Conservation (phyloP, 768 basidiomycete genomes). For the Hypholoma fasciculare region DNA sequence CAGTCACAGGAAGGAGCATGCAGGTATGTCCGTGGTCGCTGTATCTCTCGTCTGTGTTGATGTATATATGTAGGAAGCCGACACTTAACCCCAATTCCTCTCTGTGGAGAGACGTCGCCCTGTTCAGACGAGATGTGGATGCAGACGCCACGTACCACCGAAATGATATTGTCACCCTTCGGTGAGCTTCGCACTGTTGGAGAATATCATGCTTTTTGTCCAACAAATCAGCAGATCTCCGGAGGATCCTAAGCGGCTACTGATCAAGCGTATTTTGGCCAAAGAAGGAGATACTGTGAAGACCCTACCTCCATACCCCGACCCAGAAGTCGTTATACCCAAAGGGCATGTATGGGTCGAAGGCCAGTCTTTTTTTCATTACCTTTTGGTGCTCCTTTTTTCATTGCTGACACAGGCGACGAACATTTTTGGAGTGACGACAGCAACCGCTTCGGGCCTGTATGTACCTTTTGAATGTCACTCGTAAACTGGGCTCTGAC, state of each 20-base stretch:
- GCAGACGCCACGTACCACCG: slow-evolving; percentile 37
- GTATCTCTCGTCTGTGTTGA: slow-evolving; percentile 9
- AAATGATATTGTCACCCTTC: slow-evolving; percentile 67
- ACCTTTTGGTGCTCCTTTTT: not conserved
- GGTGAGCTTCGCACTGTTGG: slow-evolving; percentile 34
- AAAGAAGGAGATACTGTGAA: slow-evolving; percentile 62
- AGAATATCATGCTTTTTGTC: not conserved
- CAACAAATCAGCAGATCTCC: slow-evolving; percentile 50
- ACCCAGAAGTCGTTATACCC: slow-evolving; percentile 53
- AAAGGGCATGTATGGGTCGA: slow-evolving; percentile 74
- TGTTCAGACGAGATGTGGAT: slow-evolving; percentile 58
- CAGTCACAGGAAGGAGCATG: slow-evolving; percentile 68
- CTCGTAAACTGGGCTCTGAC: not conserved
- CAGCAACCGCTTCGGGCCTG: slow-evolving; percentile 74
- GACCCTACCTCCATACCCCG: slow-evolving; percentile 70
- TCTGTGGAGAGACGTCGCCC: slow-evolving; percentile 54
- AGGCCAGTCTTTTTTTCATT: slow-evolving; percentile 38
- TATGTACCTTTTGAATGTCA: slow-evolving; percentile 28
- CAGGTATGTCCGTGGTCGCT: slow-evolving; percentile 46
- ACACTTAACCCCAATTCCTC: slow-evolving; percentile 77
- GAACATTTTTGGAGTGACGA: slow-evolving; percentile 68
- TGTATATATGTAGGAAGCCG: slow-evolving; percentile 41
- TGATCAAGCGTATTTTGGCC: slow-evolving; percentile 70
- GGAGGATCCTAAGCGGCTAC: slow-evolving; percentile 44
- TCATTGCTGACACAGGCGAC: slow-evolving; percentile 44